Evolutionary conservation across 2,329 filamentous ascomycete genomes (phyloP), one percentile per base, ranked within the genome.

Genomic region (Phoma sp.): DNA sequence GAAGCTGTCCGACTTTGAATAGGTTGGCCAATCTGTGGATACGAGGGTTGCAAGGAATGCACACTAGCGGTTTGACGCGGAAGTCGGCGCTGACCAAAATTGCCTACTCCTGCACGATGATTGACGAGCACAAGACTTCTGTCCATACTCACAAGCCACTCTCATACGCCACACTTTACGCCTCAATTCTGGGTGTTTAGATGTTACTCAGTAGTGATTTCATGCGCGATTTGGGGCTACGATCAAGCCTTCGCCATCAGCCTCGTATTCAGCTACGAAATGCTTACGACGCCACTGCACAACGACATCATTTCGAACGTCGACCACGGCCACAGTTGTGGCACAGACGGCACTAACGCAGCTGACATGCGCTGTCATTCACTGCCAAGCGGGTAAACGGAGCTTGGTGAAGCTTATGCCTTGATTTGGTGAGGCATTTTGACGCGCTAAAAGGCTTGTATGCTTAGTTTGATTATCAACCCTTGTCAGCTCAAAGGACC

Each of bases 381-480:
- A 66, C 60, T 18, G 66, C 67, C 65, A 71, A 73, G 68, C 38
- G 25, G 23, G 15, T 51, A 1, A 26, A 11, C 12, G 25, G 54
- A 45, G 61, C 68, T 73, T 71, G 61, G 49, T 53, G 45, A 65
- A 55, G 69, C 68, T 72, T 73, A 56, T 61, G 46, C 57, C 56
- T 42, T 47, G 53, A 12, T 30, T 53, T 51, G 49, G 26, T 68
- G 66, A 46, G 68, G 64, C 47, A 67, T 67, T 66, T 69, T 61
- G 34, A 15, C 17, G 21, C 47, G 56, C 61, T 54, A 61, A 53
- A 59, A 69, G 65, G 69, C 69, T 73, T 73, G 56, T 28, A 7
- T 26, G 53, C 61, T 65, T 61, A 64, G 64, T 42, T 34, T 46
- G 15, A 12, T 7, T n/a, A 7, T 5, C 2, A 3, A 34, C 37